Base-by-base conservation (phyloP, 2,329 filamentous ascomycete genomes). In the Phyllachora maydis region DNA sequence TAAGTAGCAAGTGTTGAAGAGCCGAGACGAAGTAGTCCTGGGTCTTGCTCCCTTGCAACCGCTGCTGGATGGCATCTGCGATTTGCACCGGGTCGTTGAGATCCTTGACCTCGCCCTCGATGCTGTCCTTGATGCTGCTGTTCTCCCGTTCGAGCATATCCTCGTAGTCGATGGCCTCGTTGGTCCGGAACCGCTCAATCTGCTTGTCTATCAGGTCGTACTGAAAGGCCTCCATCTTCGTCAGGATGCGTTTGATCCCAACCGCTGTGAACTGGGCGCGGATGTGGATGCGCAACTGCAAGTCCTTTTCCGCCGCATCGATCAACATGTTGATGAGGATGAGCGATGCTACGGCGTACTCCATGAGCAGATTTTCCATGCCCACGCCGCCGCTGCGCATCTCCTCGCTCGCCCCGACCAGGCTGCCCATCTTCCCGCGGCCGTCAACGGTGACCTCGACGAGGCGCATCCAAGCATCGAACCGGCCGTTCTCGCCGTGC, bases 191-290 rank as follows among this genome's bases (percentile, higher is more conserved):
- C 25, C 73, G 71, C 45, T 93, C 85, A 39, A 95, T 76, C 53
- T 98, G 88, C 59, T 93, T 95, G 59, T 95, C 85, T 36, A 98
- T 88, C 38, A 90, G 67, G 38, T 98, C 88, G 52, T 95, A 98
- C 47, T 95, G 83, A 55, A 98, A 95, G 20, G 68, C 77, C 48
- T 92, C 83, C 88, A 95, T 95, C 62, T 95, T 98, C 35, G 63
- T 74, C 49, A 95, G 55, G 37, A 95, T 77, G 28, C 88, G 73
- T 56, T 83, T 90, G 60, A 95, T 81, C 27, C 88, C 88, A 47
- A 82, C 92, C 45, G 77, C 82, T 39, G 77, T 91, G 43, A 98
- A 93, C 46, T 95, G 88, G 13, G 88, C 85, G 32, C 88, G 68
- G 40, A 95, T 83, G 49, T 95, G 88, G 44, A 90, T 78, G 42